Conservation (phyloP, 352 stramenopile genomes). For the Globisporangium cederbergense region DNA sequence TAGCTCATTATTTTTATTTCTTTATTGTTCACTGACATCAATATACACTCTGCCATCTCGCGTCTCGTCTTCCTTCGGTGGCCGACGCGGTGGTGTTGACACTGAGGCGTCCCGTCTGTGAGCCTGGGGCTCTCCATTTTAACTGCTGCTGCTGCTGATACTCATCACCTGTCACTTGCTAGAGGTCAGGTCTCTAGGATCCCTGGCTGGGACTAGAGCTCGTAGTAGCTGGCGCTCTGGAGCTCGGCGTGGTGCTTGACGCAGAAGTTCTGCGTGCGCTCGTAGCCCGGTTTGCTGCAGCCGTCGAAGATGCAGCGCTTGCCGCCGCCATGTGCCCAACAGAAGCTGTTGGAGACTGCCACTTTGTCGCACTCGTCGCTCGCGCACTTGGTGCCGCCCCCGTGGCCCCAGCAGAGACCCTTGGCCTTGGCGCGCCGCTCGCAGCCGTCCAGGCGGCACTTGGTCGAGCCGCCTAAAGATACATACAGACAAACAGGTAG, state of each 20-base stretch:
- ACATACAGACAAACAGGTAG: too few relatives aligned
- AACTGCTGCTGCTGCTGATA: too few relatives aligned
- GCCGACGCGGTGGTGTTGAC: too few relatives aligned
- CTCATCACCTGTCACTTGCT: too few relatives aligned
- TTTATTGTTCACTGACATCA: too few relatives aligned
- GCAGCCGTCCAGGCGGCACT: constrained; percentile 19
- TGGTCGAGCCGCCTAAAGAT: constrained; percentile 13
- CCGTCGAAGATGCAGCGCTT: constrained; percentile 33
- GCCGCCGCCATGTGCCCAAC: constrained; percentile 34
- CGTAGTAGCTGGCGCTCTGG: constrained; percentile 25
- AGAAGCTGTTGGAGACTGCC: constrained; percentile 25
- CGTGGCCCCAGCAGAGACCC: constrained; percentile 23
- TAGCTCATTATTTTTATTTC: too few relatives aligned
- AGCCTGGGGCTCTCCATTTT: too few relatives aligned
- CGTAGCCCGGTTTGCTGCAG: constrained; percentile 31
- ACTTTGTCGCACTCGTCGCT: constrained; percentile 18
- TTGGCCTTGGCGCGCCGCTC: constrained; percentile 20
- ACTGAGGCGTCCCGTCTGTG: too few relatives aligned
- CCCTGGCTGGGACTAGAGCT: constrained; percentile 11
- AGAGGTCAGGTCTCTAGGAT: too few relatives aligned
- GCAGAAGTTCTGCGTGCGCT: constrained; percentile 32
- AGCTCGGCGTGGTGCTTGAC: constrained; percentile 25
- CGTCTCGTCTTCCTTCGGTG: too few relatives aligned
- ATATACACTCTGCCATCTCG: too few relatives aligned
- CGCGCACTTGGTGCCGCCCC: constrained; percentile 17